phyloP scores from a whole-genome alignment of 495 filamentous ascomycete species.

The Trichoderma gamsii region DNA sequence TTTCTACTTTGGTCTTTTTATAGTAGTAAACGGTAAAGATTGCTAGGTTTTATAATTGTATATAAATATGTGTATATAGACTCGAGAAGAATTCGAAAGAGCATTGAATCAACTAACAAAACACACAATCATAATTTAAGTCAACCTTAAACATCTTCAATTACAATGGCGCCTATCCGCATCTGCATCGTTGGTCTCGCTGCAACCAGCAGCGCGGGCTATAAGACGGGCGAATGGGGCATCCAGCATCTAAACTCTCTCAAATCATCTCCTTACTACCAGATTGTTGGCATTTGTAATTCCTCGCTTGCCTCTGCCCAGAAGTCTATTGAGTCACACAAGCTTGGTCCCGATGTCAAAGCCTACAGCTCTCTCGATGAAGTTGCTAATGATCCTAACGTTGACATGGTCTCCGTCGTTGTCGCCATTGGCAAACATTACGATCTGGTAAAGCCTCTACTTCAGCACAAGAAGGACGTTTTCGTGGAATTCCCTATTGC shows the following conservation, averaged over 20 bases:
- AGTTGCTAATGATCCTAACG: slow-evolving; percentile 44
- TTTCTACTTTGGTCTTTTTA: neutral
- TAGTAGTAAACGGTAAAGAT: neutral
- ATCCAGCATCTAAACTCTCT: slow-evolving; percentile 38
- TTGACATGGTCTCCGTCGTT: slow-evolving; percentile 46
- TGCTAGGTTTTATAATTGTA: neutral
- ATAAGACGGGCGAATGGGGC: neutral
- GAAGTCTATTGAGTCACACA: slow-evolving; percentile 35
- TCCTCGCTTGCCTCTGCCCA: slow-evolving; percentile 37
- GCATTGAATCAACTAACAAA: neutral
- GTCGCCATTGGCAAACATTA: slow-evolving; percentile 43
- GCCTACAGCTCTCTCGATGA: slow-evolving; percentile 41
- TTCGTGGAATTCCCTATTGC: slow-evolving; percentile 48
- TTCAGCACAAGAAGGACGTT: slow-evolving; percentile 43
- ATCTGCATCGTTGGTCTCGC: slow-evolving; percentile 45
- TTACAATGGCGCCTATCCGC: slow-evolving; percentile 28
- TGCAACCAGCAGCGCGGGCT: slow-evolving; percentile 20
- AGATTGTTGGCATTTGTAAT: slow-evolving; percentile 46
- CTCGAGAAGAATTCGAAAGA: neutral
- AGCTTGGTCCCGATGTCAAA: slow-evolving; percentile 32
- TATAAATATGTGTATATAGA: neutral
- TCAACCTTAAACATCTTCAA: neutral
- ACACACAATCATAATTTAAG: neutral
- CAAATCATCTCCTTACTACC: slow-evolving; percentile 30
- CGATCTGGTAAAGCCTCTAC: slow-evolving; percentile 35